Conservation (phyloP, 1,284 basidiomycete species). For the Ceraceosorus bombacis region DNA sequence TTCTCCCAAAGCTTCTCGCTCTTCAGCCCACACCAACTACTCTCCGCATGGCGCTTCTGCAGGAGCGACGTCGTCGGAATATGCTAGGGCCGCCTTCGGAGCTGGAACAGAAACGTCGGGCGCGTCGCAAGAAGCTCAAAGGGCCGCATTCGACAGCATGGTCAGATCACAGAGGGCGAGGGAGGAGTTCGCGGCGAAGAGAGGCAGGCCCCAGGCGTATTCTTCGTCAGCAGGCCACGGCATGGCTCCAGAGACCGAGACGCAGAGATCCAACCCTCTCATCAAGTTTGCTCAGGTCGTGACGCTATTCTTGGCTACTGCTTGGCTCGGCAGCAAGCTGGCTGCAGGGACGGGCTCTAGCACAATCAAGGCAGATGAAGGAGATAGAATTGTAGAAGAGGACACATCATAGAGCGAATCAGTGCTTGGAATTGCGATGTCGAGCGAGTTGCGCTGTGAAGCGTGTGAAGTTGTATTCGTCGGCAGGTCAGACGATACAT, state of each 20-base stretch:
- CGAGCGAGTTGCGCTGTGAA: no score
- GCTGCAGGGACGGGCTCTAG: background rate
- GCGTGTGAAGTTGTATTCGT: no score
- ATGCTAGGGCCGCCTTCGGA: background rate
- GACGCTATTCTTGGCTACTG: slow-evolving; percentile 23
- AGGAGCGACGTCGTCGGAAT: background rate
- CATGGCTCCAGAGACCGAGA: background rate
- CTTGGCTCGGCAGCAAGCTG: slow-evolving; percentile 22
- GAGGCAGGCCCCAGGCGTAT: slow-evolving; percentile 11
- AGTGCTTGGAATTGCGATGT: no score
- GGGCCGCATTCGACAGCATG: slow-evolving; percentile 20
- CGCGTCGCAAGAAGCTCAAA: background rate
- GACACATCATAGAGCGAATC: no score
- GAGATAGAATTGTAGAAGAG: no score
- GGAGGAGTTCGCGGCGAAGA: slow-evolving; percentile 5
- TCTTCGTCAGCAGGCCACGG: slow-evolving; percentile 18
- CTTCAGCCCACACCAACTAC: slow-evolving; percentile 4
- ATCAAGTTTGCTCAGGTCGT: slow-evolving; percentile 34
- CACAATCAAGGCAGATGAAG: no score
- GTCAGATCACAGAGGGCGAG: slow-evolving; percentile 18
- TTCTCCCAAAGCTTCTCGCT: no score
- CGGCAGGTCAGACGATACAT: no score
- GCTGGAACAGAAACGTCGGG: background rate
- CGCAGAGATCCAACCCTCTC: slow-evolving; percentile 16
- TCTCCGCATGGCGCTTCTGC: slow-evolving; percentile 8